Conservation (phyloP, 2,329 filamentous ascomycete species). For the Proliferodiscus dingleyae region DNA sequence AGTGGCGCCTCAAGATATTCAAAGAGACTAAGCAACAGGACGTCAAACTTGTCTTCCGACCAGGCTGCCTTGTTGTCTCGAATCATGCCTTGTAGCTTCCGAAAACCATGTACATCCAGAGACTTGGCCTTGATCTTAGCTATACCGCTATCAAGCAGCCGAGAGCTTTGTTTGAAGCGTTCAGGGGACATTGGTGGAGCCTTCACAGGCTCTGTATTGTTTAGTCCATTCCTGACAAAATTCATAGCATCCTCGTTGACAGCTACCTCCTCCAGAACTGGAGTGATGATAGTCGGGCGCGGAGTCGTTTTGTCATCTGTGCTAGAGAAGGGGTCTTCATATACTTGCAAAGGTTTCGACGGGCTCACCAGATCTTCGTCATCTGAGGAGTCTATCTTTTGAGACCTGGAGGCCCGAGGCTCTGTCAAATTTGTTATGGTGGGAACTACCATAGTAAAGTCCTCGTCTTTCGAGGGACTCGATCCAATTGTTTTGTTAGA, state of each 20-base stretch:
- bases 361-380: slow-evolving; percentile 29
- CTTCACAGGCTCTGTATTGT: slow-evolving; percentile 16
- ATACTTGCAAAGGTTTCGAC: slow-evolving; percentile 42
- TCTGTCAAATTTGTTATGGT: slow-evolving; percentile 37
- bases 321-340: slow-evolving; percentile 53
- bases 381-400: slow-evolving; percentile 39
- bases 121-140: slow-evolving; percentile 64
- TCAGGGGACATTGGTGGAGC: slow-evolving; percentile 39
- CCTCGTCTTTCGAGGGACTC: slow-evolving; percentile 47
- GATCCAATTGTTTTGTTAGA: slow-evolving; percentile 19
- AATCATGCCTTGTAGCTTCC: slow-evolving; percentile 70
- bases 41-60: slow-evolving; percentile 62
- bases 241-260: slow-evolving; percentile 48
- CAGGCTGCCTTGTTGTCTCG: slow-evolving; percentile 61
- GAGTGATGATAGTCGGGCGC: slow-evolving; percentile 39
- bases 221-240: slow-evolving; percentile 18
- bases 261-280: slow-evolving; percentile 55
- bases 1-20: slow-evolving; percentile 64
- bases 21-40: slow-evolving; percentile 63
- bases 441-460: slow-evolving; percentile 49
- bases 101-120: slow-evolving; percentile 77
- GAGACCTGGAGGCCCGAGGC: slow-evolving; percentile 23
- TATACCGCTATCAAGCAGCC: slow-evolving; percentile 69
- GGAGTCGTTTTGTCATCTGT: slow-evolving; percentile 44
- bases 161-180: slow-evolving; percentile 51